Percentiles rank a stretch among this genome's conserved stretches.
Conservation (phyloP, 371 early-diverging fungal genomes). For the Mortierella sp. region DNA sequence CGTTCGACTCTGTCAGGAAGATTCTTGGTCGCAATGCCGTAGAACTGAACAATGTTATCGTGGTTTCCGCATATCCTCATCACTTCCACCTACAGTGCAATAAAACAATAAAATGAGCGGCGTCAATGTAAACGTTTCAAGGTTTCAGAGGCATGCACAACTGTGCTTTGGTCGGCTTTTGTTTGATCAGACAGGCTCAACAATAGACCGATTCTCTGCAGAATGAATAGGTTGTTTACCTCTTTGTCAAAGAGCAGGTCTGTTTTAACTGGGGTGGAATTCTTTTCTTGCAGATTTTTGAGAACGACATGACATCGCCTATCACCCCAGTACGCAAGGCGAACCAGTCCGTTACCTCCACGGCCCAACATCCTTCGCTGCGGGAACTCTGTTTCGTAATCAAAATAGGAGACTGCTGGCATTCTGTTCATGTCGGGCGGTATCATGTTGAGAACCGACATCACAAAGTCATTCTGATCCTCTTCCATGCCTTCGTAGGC, state of each 20-base stretch:
- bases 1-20: slow-evolving; percentile 24
- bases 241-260: slow-evolving; percentile 35
- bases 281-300: slow-evolving; percentile 26
- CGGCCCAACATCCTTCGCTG: slow-evolving; percentile 11
- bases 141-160: too few relatives aligned
- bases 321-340: slow-evolving; percentile 14
- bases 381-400: slow-evolving; percentile 19
- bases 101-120: background rate
- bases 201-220: background rate
- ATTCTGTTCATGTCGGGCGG: slow-evolving; percentile 1
- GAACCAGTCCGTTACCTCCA: slow-evolving; percentile 38
- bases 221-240: slow-evolving; percentile 2
- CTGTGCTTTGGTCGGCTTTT: background rate
- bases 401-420: slow-evolving; percentile 6
- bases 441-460: slow-evolving; percentile 16
- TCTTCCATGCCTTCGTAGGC: background rate
- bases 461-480: slow-evolving; percentile 11
- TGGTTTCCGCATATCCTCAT: slow-evolving; percentile 44
- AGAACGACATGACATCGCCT: slow-evolving; percentile 13
- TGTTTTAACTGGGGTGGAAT: slow-evolving; percentile 16
- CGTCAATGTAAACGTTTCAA: too few relatives aligned
- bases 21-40: slow-evolving; percentile 32
- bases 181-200: background rate
- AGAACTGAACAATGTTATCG: slow-evolving; percentile 47
- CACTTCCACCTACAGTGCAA: slow-evolving; percentile 29